These are phyloP conservation scores for Spongospora subterranea DNA, from an alignment of 208 protist species.

Conservation along the genomic window DNA sequence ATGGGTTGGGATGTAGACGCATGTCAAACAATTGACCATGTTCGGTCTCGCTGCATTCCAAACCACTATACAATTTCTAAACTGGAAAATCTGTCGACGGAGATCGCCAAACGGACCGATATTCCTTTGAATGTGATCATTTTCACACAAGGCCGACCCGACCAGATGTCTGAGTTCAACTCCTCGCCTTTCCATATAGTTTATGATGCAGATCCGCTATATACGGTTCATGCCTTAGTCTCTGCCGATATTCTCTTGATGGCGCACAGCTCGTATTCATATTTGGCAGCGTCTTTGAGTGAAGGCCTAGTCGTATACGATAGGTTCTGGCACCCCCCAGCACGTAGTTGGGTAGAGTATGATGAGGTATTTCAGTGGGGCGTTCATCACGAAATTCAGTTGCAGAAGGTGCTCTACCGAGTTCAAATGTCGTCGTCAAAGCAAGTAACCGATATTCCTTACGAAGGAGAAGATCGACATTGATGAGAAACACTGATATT, in stretches of 20 bases:
- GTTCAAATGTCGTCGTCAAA: too few relatives aligned
- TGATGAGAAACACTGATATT: too few relatives aligned
- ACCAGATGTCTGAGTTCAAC: neutral
- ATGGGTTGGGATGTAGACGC: neutral
- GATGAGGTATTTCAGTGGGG: too few relatives aligned
- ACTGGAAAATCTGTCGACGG: neutral
- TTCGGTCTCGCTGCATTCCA: neutral
- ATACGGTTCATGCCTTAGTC: neutral
- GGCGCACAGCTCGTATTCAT: conserved; percentile 8
- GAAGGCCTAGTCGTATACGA: neutral
- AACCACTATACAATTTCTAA: neutral
- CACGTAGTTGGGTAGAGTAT: neutral
- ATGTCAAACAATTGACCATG: too few relatives aligned
- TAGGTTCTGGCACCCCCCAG: neutral
- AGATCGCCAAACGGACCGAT: neutral
- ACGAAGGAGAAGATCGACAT: too few relatives aligned
- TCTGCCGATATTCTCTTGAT: conserved; percentile 13
- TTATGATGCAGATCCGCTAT: neutral
- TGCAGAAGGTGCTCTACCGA: too few relatives aligned
- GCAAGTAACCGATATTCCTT: too few relatives aligned
- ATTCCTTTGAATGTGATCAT: neutral
- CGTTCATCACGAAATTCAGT: too few relatives aligned
- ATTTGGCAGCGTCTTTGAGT: neutral
- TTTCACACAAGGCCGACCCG: neutral
- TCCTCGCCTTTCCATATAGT: neutral